Conservation (phyloP, 169 alveolate species). For the Plasmodium cynomolgi region DNA sequence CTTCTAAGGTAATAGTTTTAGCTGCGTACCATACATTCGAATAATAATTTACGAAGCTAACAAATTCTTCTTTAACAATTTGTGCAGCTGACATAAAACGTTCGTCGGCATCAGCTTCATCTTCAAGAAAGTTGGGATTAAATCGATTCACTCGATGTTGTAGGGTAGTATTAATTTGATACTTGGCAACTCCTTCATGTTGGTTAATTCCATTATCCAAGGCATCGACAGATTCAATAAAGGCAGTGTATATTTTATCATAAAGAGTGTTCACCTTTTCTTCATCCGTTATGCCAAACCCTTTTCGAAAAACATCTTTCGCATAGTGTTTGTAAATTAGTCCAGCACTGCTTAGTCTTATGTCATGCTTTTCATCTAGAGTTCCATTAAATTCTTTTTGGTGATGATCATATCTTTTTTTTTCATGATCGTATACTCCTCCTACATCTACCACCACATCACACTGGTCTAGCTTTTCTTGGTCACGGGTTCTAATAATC, state of each 20-base stretch:
- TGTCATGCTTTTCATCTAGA: slow-evolving; percentile 79
- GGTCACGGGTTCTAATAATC: slow-evolving; percentile 91
- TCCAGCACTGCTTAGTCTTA: slow-evolving; percentile 93
- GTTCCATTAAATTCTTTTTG: slow-evolving; percentile 88
- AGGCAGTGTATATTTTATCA: slow-evolving; percentile 82
- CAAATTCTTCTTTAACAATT: slow-evolving; percentile 84
- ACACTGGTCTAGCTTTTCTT: slow-evolving; percentile 84
- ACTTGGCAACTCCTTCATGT: slow-evolving; percentile 83
- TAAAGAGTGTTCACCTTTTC: slow-evolving; percentile 80
- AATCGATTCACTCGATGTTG: slow-evolving; percentile 85
- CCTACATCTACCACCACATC: slow-evolving; percentile 95
- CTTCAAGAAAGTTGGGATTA: slow-evolving; percentile 91
- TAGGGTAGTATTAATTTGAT: slow-evolving; percentile 83
- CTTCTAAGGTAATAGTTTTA: slow-evolving; percentile 65
- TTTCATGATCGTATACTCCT: slow-evolving; percentile 85
- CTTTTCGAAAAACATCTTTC: slow-evolving; percentile 79
- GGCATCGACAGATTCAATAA: slow-evolving; percentile 92
- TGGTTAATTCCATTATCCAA: slow-evolving; percentile 91
- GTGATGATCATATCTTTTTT: slow-evolving; percentile 93
- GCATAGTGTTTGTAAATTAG: slow-evolving; percentile 92
- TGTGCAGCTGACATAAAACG: slow-evolving; percentile 85
- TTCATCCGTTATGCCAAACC: slow-evolving; percentile 80
- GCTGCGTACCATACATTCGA: slow-evolving; percentile 82
- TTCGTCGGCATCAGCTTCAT: slow-evolving; percentile 79
- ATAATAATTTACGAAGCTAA: slow-evolving; percentile 48